Conservation (phyloP, 2,329 filamentous ascomycete species). For the Cytospora piceicola region DNA sequence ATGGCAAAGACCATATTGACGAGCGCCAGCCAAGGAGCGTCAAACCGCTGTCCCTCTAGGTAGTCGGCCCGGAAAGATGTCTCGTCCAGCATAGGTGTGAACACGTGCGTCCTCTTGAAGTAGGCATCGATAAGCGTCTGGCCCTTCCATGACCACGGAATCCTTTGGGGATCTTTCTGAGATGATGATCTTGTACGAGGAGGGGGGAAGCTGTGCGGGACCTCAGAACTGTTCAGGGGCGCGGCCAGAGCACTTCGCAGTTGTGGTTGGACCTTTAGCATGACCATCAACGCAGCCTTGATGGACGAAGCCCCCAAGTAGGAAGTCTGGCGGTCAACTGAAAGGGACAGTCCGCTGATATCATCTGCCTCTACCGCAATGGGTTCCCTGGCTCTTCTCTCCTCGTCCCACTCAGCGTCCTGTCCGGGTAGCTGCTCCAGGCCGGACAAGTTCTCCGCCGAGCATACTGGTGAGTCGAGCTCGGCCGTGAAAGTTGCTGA, state of each 20-base stretch:
- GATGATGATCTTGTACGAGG: conserved; percentile 48
- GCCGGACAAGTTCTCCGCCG: conserved; percentile 51
- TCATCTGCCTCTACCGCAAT: conserved; percentile 70
- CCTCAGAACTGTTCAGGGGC: conserved; percentile 52
- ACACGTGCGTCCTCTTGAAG: conserved; percentile 73
- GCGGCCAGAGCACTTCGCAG: conserved; percentile 51
- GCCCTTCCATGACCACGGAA: conserved; percentile 66
- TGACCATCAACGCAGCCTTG: conserved; percentile 74
- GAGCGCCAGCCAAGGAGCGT: conserved; percentile 72
- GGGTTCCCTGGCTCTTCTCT: conserved; percentile 55
- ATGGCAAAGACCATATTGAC: conserved; percentile 79
- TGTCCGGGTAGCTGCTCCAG: conserved; percentile 72
- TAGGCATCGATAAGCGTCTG: conserved; percentile 75
- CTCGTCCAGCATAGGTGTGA: conserved; percentile 76
- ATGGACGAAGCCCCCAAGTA: conserved; percentile 77
- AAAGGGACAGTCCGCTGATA: conserved; percentile 69
- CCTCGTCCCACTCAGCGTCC: conserved; percentile 71
- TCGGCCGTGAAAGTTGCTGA: conserved; percentile 51
- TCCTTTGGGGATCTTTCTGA: conserved; percentile 52
- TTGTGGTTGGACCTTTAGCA: conserved; percentile 60
- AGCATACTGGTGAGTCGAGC: conserved; percentile 52
- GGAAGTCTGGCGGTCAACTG: conserved; percentile 61
- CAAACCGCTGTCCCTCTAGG: conserved; percentile 63
- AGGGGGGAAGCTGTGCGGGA: conserved; percentile 50
- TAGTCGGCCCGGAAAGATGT: conserved; percentile 69